phyloP scores from a whole-genome alignment of 2,329 filamentous ascomycete species.

The Colletotrichum tropicicola region DNA sequence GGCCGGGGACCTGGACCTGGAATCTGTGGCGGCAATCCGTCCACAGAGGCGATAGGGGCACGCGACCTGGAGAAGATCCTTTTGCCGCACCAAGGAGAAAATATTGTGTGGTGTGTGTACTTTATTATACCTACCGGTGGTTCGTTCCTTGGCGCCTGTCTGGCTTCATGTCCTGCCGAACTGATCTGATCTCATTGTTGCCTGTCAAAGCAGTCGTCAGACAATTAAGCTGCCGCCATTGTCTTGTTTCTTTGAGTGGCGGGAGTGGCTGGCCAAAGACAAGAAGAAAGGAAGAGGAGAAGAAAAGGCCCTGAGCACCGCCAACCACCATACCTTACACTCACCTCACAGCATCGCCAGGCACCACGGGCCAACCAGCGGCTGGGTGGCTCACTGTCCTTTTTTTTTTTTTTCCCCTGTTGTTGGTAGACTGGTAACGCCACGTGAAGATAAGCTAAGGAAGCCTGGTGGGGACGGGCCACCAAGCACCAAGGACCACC shows the following conservation, averaged over 20 bases:
- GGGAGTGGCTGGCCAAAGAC: not conserved
- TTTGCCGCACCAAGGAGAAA: not conserved
- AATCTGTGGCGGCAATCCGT: not conserved
- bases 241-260: not conserved
- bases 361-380: no score
- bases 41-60: slow-evolving; percentile 18
- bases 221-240: not conserved
- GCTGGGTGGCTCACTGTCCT: no score
- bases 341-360: no score
- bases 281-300: not conserved
- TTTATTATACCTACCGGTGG: no score
- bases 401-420: no score
- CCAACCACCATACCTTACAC: no score
- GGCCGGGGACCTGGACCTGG: not conserved
- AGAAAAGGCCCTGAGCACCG: not conserved
- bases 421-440: slow-evolving; percentile 3
- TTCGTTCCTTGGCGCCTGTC: no score
- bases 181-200: no score
- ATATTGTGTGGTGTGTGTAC: no score
- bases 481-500: not conserved
- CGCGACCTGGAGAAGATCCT: slow-evolving; percentile 12
- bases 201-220: not conserved
- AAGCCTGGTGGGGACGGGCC: not conserved
- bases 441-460: slow-evolving; percentile 28
- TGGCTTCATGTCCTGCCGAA: no score